These are phyloP conservation scores for Nigrograna mackinnonii DNA, from an alignment of 2,329 filamentous ascomycete genomes.

Conservation along the genomic window DNA sequence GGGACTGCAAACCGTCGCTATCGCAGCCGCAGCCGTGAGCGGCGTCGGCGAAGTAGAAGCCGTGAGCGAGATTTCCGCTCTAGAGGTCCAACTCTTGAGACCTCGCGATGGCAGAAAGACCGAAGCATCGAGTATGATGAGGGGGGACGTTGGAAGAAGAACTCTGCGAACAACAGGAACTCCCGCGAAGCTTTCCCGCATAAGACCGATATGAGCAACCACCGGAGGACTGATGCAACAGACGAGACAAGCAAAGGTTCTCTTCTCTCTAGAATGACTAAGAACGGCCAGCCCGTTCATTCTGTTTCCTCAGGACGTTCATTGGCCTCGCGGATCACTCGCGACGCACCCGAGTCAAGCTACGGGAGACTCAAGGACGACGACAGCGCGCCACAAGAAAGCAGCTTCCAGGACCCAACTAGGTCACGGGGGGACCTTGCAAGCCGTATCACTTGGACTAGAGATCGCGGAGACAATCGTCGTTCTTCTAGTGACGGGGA, in stretches of 20 bases:
- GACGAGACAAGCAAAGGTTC: slow-evolving; percentile 37
- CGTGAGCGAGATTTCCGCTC: slow-evolving; percentile 11
- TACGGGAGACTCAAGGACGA: slow-evolving; percentile 37
- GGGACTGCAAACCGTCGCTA: slow-evolving; percentile 47
- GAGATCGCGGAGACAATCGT: neutral
- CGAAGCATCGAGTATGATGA: slow-evolving; percentile 22
- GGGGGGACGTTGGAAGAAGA: slow-evolving; percentile 27
- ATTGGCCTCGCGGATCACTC: slow-evolving; percentile 33
- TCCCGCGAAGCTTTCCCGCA: slow-evolving; percentile 38
- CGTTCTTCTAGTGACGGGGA: slow-evolving; percentile 1
- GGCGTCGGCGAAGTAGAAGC: slow-evolving; percentile 33
- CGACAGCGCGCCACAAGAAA: slow-evolving; percentile 24
- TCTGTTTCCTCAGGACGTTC: slow-evolving; percentile 19
- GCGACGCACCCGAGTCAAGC: slow-evolving; percentile 17
- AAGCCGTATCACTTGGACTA: neutral
- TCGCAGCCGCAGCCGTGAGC: slow-evolving; percentile 41
- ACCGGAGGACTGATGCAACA: slow-evolving; percentile 48
- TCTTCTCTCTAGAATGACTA: slow-evolving; percentile 37
- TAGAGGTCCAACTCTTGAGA: slow-evolving; percentile 18
- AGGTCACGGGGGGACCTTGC: slow-evolving; percentile 4
- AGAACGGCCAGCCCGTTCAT: slow-evolving; percentile 30
- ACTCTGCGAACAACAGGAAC: slow-evolving; percentile 22
- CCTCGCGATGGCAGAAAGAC: slow-evolving; percentile 33
- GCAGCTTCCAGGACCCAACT: slow-evolving; percentile 21
- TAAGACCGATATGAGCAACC: slow-evolving; percentile 40